phyloP scores from a whole-genome alignment of 2,329 filamentous ascomycete genomes.

The Rutstroemia sp. region DNA sequence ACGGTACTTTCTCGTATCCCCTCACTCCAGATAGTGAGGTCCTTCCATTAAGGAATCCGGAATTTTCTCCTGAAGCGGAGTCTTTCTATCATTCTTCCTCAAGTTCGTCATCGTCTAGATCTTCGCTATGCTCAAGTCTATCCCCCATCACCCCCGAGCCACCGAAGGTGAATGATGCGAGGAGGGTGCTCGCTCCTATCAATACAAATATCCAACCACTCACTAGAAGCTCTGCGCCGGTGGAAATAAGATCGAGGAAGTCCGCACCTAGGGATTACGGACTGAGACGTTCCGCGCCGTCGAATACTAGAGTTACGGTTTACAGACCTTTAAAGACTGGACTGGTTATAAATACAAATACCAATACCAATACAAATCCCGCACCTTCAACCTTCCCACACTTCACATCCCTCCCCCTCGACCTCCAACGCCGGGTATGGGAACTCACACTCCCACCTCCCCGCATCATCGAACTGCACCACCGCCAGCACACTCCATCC shows the following conservation, averaged over 20 bases:
- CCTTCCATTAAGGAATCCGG: not conserved
- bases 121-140: not conserved
- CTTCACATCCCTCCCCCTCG: not conserved
- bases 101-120: not conserved
- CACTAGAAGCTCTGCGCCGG: too few species aligned
- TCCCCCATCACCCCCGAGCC: not conserved
- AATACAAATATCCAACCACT: too few species aligned
- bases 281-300: too few species aligned
- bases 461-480: not conserved
- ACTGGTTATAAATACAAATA: not conserved
- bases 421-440: conserved; percentile 1
- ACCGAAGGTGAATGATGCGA: not conserved
- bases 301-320: too few species aligned
- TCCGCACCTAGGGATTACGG: not conserved
- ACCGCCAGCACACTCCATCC: not conserved
- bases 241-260: not conserved
- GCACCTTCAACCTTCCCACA: not conserved
- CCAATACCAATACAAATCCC: too few species aligned
- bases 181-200: too few species aligned
- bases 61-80: not conserved
- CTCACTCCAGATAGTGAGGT: not conserved
- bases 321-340: not conserved
- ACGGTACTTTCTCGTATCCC: not conserved
- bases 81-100: not conserved
- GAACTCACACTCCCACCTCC: not conserved